Conservation (phyloP, 345 rosid species). For the Luvunga scandens region DNA sequence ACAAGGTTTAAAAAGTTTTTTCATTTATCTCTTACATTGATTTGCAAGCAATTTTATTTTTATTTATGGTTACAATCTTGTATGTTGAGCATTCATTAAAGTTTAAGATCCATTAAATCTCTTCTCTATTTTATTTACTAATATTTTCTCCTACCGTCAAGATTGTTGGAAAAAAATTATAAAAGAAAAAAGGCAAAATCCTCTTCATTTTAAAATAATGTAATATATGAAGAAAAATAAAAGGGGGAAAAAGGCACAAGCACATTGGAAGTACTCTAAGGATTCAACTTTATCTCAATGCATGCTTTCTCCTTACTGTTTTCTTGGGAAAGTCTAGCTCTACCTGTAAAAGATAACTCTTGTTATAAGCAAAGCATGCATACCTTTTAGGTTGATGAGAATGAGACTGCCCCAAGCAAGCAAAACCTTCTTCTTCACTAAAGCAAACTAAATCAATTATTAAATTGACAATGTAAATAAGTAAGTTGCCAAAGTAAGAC, state of each 20-base stretch:
- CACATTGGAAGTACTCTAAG: constrained; percentile 17
- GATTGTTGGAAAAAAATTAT: no score
- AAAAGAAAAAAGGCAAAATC: no score
- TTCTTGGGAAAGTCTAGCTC: constrained; percentile 5
- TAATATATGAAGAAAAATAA: not conserved
- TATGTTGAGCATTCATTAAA: no score
- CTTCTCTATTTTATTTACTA: no score
- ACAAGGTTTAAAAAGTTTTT: no score
- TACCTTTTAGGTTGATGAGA: constrained; percentile 1
- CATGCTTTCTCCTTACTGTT: constrained; percentile 36
- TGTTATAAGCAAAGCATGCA: constrained; percentile 19
- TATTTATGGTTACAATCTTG: no score
- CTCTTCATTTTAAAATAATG: not conserved
- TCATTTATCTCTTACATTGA: no score
- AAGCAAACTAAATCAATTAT: not conserved
- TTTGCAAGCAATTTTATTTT: no score
- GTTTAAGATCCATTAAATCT: no score
- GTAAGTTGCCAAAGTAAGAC: no score
- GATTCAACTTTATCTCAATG: constrained; percentile 14
- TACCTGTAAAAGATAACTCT: constrained; percentile 19
- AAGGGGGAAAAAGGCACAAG: not conserved
- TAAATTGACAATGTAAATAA: no score
- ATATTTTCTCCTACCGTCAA: no score
- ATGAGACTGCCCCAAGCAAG: constrained; percentile 13
- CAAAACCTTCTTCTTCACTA: constrained; percentile 13